Evolutionary conservation across 805 yeast species (phyloP).

Genomic region (Metschnikowia borealis): DNA sequence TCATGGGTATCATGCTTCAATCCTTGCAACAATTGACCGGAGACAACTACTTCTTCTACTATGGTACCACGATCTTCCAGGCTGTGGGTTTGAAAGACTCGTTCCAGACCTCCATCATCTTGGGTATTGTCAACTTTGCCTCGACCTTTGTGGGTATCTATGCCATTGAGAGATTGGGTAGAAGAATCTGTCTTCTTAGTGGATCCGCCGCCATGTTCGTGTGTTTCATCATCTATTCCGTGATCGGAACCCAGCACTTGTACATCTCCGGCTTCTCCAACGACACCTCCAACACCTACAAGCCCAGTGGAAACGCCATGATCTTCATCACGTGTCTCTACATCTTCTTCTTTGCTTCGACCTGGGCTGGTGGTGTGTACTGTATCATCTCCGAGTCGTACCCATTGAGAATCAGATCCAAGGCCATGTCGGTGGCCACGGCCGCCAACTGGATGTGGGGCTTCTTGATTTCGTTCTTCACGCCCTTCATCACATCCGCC

Average conservation of each 20-base stretch:
- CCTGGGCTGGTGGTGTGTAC: conserved; percentile 71
- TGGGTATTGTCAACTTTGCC: conserved; percentile 51
- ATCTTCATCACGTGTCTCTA: conserved; percentile 60
- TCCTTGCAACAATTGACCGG: conserved; percentile 55
- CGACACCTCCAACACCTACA: conserved; percentile 28
- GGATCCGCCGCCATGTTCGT: conserved; percentile 52
- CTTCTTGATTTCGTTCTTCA: conserved; percentile 57
- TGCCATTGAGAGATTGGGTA: conserved; percentile 49
- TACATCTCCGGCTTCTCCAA: conserved; percentile 35
- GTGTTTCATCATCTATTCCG: conserved; percentile 55
- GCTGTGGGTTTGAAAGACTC: conserved; percentile 51
- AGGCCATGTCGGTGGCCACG: conserved; percentile 61
- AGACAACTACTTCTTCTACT: conserved; percentile 59
- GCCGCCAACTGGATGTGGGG: conserved; percentile 64
- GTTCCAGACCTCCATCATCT: conserved; percentile 47
- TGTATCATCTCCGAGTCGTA: conserved; percentile 63
- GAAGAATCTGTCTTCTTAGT: conserved; percentile 45
- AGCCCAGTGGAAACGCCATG: conserved; percentile 57
- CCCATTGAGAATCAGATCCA: conserved; percentile 60
- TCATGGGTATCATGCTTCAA: conserved; percentile 50
- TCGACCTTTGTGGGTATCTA: conserved; percentile 51
- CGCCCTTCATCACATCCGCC: conserved; percentile 56
- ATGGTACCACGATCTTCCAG: conserved; percentile 52
- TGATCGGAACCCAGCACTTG: conserved; percentile 51
- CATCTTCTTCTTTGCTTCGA: conserved; percentile 62